A percentile compares a stretch with the other conserved stretches of the same genome.
Conservation (phyloP, 441 rosid species). For the Francoa sonchifolia region DNA sequence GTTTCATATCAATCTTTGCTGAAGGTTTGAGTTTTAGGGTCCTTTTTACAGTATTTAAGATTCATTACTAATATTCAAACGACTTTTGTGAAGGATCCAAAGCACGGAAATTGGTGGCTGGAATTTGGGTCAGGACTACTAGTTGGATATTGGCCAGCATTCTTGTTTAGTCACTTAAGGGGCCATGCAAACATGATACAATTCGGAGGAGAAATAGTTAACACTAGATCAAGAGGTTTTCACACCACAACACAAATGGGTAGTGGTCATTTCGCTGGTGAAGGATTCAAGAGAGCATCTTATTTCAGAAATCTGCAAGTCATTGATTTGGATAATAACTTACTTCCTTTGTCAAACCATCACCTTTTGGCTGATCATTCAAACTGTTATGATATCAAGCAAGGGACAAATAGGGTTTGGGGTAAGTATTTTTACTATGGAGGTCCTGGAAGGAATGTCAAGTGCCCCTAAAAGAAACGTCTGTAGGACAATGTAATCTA, state of each 20-base stretch:
- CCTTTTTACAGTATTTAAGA: too few relatives aligned
- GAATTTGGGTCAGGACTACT: constrained; percentile 51
- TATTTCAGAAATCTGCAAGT: constrained; percentile 50
- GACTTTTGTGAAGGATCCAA: constrained; percentile 46
- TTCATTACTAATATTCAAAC: too few relatives aligned
- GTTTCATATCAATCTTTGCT: too few relatives aligned
- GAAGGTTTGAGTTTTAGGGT: too few relatives aligned
- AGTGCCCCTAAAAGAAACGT: constrained; percentile 36
- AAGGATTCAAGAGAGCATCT: constrained; percentile 54
- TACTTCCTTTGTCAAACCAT: constrained; percentile 40
- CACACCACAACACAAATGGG: constrained; percentile 72
- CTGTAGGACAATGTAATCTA: too few relatives aligned
- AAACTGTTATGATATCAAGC: constrained; percentile 57
- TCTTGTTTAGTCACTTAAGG: constrained; percentile 52
- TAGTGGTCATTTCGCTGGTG: constrained; percentile 56
- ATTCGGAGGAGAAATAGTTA: constrained; percentile 64
- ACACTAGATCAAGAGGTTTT: constrained; percentile 38
- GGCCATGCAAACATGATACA: constrained; percentile 66
- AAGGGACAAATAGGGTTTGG: constrained; percentile 51
- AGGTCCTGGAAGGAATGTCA: constrained; percentile 61
- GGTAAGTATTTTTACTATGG: constrained; percentile 70
- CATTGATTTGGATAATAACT: constrained; percentile 65
- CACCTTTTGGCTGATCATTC: constrained; percentile 51
- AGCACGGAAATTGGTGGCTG: constrained; percentile 75
- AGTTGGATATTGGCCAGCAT: constrained; percentile 62